These are phyloP conservation scores for Microsporum canis DNA, from an alignment of 2,329 filamentous ascomycete genomes.

Conservation along the genomic window DNA sequence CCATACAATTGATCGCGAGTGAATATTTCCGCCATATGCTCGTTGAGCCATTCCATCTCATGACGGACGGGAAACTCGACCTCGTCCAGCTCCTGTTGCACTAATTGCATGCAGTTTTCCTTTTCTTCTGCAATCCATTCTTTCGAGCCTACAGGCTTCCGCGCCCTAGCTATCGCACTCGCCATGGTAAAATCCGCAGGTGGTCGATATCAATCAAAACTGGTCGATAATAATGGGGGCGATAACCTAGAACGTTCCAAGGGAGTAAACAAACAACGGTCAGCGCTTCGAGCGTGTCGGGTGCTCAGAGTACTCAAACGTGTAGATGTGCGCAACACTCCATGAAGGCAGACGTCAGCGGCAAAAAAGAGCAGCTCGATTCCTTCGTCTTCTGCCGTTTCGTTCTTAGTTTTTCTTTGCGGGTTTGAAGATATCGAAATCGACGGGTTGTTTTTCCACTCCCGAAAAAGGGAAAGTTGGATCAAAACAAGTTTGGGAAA, in stretches of 20 bases:
- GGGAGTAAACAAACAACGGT: not conserved
- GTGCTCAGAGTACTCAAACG: not conserved
- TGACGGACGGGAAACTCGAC: constrained; percentile 85
- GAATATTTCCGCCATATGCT: constrained; percentile 95
- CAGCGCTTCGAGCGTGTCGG: not conserved
- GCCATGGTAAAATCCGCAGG: constrained; percentile 23
- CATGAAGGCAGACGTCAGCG: not conserved
- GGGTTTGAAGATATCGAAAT: not conserved
- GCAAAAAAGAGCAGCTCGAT: too few relatives aligned
- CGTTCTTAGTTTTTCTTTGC: not conserved
- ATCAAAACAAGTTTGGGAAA: not conserved
- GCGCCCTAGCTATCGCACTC: constrained; percentile 27
- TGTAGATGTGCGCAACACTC: not conserved
- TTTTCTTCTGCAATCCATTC: constrained; percentile 82
- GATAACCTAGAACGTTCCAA: not conserved
- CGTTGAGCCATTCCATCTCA: constrained; percentile 95
- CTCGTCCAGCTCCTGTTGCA: constrained; percentile 77
- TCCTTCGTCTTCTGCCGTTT: too few relatives aligned
- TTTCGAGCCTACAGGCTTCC: constrained; percentile 59
- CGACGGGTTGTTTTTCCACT: not conserved
- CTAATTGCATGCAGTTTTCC: constrained; percentile 61
- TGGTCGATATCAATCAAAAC: not conserved
- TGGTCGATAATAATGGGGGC: not conserved
- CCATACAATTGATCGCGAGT: constrained; percentile 72
- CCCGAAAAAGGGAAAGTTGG: not conserved